phyloP scores from a whole-genome alignment of 2,329 filamentous ascomycete genomes.

The Curvularia sp. region DNA sequence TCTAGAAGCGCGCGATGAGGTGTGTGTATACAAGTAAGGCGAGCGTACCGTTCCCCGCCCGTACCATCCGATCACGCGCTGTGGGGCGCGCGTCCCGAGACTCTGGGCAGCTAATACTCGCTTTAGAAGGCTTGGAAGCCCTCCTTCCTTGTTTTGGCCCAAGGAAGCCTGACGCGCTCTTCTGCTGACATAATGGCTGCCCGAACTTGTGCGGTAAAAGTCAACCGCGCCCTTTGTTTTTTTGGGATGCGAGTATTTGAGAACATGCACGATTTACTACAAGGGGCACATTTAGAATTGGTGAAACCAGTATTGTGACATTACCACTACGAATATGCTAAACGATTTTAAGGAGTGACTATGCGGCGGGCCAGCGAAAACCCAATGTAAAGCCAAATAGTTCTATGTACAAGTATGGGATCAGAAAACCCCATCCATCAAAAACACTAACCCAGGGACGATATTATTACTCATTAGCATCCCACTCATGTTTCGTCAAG shows the following conservation, averaged over 20 bases:
- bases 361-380: constrained; percentile 6
- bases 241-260: background rate
- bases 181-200: background rate
- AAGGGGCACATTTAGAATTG: background rate
- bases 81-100: constrained; percentile 15
- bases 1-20: background rate
- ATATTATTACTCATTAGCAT: constrained; percentile 5
- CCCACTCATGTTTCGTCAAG: background rate
- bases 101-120: constrained; percentile 8
- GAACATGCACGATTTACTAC: background rate
- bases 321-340: constrained; percentile 10
- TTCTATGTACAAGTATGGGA: constrained; percentile 5
- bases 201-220: background rate
- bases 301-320: constrained; percentile 11
- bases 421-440: background rate
- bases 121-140: background rate
- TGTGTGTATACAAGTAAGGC: background rate
- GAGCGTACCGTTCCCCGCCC: constrained; percentile 6
- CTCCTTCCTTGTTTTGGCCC: constrained; percentile 7
- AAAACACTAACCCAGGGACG: background rate
- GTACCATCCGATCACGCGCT: constrained; percentile 11
- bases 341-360: constrained; percentile 17
- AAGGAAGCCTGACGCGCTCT: background rate
- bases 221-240: background rate
- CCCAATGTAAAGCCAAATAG: constrained; percentile 14